Evolutionary conservation across 257 asterid species (phyloP).

Genomic region (Eustoma russellianum): DNA sequence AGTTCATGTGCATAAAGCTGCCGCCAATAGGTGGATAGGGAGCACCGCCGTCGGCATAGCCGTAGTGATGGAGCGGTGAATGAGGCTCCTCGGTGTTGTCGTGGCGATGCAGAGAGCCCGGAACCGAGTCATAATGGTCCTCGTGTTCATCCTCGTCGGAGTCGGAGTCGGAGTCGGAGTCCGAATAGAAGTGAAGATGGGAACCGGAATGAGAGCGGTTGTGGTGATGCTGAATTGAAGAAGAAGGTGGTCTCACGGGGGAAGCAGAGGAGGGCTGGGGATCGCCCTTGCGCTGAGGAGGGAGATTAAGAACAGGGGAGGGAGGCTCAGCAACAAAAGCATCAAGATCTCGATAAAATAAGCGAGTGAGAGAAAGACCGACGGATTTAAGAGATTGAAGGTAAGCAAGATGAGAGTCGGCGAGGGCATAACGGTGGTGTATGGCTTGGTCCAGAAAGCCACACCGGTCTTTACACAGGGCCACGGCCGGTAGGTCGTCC

Average conservation of each 20-base stretch:
- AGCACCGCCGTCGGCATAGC: slow-evolving; percentile 7
- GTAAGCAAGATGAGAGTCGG: slow-evolving; percentile 73
- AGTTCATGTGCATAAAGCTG: slow-evolving; percentile 50
- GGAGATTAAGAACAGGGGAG: slow-evolving; percentile 63
- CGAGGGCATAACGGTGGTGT: slow-evolving; percentile 68
- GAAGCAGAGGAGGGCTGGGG: slow-evolving; percentile 28
- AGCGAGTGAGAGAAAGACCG: slow-evolving; percentile 56
- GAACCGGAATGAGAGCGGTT: slow-evolving; percentile 67
- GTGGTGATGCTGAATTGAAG: slow-evolving; percentile 18
- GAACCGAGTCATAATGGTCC: slow-evolving; percentile 40
- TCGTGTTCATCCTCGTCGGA: slow-evolving; percentile 36
- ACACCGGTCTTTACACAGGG: slow-evolving; percentile 80
- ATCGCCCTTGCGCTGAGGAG: slow-evolving; percentile 44
- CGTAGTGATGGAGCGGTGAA: slow-evolving; percentile 12
- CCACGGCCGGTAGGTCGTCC: slow-evolving; percentile 84
- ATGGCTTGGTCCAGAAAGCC: slow-evolving; percentile 72
- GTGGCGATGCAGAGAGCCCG: slow-evolving; percentile 43
- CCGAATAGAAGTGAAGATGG: slow-evolving; percentile 69
- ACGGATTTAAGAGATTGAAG: slow-evolving; percentile 59
- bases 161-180: no score
- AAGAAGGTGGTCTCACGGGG: slow-evolving; percentile 25
- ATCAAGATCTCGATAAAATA: slow-evolving; percentile 55
- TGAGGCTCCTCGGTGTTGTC: slow-evolving; percentile 16
- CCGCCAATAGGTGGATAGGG: slow-evolving; percentile 13
- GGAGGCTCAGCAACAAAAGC: slow-evolving; percentile 17